phyloP scores from a whole-genome alignment of 2,329 filamentous ascomycete species.

The Ceratocystis ficicola region DNA sequence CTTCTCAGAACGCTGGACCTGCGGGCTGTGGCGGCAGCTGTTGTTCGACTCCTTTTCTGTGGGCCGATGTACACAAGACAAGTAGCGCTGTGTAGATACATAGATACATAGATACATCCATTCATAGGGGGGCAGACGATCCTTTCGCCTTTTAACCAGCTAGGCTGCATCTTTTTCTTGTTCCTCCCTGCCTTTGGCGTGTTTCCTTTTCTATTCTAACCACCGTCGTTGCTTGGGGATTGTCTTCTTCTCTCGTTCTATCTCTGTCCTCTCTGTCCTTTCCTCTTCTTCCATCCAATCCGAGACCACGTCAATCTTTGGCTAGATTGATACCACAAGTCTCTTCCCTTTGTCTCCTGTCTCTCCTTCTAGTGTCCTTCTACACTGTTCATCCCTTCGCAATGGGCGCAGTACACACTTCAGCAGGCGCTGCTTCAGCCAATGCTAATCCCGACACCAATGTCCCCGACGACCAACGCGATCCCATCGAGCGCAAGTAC shows the following conservation, averaged over 20 bases:
- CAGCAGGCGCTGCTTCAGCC: conserved; percentile 10
- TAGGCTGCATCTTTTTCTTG: conserved; percentile 14
- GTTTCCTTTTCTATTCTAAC: background rate
- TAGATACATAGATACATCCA: background rate
- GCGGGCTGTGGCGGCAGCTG: too few species aligned
- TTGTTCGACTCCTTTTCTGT: background rate
- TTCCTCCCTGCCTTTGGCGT: background rate
- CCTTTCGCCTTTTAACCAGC: conserved; percentile 8
- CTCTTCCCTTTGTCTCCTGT: background rate
- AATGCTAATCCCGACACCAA: conserved; percentile 11
- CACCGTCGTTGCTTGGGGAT: background rate
- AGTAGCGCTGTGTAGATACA: background rate
- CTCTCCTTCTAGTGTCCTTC: background rate
- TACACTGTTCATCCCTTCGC: background rate
- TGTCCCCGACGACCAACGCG: conserved; percentile 18
- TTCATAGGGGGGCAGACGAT: background rate
- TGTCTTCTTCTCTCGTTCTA: too few species aligned
- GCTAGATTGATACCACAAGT: background rate
- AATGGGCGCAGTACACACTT: conserved; percentile 10
- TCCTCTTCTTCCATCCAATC: background rate
- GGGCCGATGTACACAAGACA: background rate
- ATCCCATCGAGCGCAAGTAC: conserved; percentile 25
- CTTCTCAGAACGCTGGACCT: too few species aligned
- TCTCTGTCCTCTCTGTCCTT: background rate
- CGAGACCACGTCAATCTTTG: conserved; percentile 1